Conservation (phyloP, 139 green algal species). For the Coelastrella sp. region DNA sequence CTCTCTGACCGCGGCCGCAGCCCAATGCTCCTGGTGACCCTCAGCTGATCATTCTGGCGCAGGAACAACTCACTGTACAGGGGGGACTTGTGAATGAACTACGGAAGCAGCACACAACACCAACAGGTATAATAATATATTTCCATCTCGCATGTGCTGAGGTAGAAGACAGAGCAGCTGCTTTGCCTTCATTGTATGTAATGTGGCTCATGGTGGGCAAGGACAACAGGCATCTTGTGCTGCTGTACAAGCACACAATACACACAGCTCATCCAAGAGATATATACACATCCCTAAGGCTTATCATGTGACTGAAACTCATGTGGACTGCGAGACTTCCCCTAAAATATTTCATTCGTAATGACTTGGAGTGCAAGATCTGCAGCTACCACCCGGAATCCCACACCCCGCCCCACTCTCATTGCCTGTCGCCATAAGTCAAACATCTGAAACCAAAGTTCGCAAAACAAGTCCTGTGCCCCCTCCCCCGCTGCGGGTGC, state of each 20-base stretch:
- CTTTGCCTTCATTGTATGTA: background rate
- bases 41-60: slow-evolving; percentile 8
- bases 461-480: background rate
- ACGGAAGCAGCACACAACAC: background rate
- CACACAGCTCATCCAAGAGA: no score
- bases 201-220: background rate
- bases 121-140: background rate
- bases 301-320: no score
- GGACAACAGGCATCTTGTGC: no score
- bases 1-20: background rate
- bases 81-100: slow-evolving; percentile 12
- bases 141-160: background rate
- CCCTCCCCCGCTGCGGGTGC: no score
- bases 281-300: no score
- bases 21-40: background rate
- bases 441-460: no score
- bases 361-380: background rate
- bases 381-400: background rate
- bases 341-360: no score
- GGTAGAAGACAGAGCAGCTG: background rate
- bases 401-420: background rate
- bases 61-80: background rate
- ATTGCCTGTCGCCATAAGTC: no score
- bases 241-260: no score
- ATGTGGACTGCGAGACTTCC: no score